Conservation (phyloP, 495 filamentous ascomycete genomes). For the Neurospora sp. region DNA sequence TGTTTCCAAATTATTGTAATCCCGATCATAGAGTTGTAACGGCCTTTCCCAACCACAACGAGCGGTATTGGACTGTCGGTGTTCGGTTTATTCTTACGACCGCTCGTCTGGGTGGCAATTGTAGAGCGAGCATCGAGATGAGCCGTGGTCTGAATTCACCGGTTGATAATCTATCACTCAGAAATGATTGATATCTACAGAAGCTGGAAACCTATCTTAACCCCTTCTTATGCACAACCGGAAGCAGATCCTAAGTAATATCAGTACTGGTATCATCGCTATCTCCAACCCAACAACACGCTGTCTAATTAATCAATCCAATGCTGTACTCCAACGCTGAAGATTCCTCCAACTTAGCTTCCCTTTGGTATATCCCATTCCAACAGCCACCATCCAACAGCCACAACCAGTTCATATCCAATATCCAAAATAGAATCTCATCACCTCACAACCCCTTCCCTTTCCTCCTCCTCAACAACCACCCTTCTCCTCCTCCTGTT, state of each 20-base stretch:
- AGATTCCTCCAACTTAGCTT: background rate
- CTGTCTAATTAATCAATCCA: background rate
- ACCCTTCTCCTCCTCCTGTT: background rate
- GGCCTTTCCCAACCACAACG: no score
- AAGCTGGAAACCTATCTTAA: background rate
- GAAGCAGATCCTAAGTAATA: no score
- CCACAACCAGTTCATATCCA: background rate
- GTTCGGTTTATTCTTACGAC: no score
- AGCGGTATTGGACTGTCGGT: no score
- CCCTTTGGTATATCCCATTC: background rate
- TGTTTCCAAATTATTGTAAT: no score
- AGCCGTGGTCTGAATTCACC: no score
- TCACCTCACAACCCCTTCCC: background rate
- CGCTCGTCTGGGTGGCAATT: no score
- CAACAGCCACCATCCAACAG: background rate
- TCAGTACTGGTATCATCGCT: background rate
- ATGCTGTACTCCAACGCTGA: background rate
- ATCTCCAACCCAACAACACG: background rate
- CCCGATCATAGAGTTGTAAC: no score
- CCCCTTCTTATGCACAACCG: background rate
- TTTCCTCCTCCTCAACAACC: background rate
- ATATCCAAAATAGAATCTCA: background rate
- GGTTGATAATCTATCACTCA: no score
- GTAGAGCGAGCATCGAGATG: no score
- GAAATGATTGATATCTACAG: background rate